Conservation (phyloP, 2,329 filamentous ascomycete genomes). For the Microdochium nivale region DNA sequence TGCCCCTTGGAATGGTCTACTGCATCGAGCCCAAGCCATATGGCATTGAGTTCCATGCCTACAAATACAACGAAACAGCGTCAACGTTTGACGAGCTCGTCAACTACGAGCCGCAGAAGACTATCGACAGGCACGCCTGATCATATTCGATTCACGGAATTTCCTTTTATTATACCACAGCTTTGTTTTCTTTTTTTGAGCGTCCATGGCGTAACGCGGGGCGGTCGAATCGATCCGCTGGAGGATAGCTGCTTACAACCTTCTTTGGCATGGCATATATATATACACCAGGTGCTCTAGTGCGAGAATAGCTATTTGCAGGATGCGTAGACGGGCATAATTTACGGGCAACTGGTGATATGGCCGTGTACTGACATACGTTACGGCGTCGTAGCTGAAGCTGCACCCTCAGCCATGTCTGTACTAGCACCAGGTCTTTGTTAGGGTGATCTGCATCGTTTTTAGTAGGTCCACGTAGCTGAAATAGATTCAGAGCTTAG, state of each 20-base stretch:
- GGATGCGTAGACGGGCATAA: too few relatives aligned
- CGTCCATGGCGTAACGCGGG: not conserved
- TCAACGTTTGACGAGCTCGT: conserved; percentile 80
- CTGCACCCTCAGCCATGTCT: too few relatives aligned
- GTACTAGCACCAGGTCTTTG: too few relatives aligned
- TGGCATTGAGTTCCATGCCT: conserved; percentile 93
- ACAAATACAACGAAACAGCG: conserved; percentile 71
- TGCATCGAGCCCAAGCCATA: conserved; percentile 97
- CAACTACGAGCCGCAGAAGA: conserved; percentile 68
- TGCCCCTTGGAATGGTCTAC: conserved; percentile 88
- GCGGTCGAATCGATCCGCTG: not conserved
- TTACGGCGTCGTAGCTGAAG: too few relatives aligned
- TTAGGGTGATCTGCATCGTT: too few relatives aligned
- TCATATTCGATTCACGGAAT: not conserved
- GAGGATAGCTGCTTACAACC: not conserved
- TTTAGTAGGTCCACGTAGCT: too few relatives aligned
- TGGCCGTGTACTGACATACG: too few relatives aligned
- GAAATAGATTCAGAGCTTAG: too few relatives aligned
- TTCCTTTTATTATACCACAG: not conserved
- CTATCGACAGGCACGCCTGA: conserved; percentile 30
- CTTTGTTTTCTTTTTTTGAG: conserved; percentile 1
- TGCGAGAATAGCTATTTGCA: too few relatives aligned
- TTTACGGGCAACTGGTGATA: too few relatives aligned
- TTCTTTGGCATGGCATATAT: not conserved
- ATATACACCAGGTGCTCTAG: not conserved